These are phyloP conservation scores for Xylariaceae sp. DNA, from an alignment of 2,329 filamentous ascomycete species.

Conservation along the genomic window DNA sequence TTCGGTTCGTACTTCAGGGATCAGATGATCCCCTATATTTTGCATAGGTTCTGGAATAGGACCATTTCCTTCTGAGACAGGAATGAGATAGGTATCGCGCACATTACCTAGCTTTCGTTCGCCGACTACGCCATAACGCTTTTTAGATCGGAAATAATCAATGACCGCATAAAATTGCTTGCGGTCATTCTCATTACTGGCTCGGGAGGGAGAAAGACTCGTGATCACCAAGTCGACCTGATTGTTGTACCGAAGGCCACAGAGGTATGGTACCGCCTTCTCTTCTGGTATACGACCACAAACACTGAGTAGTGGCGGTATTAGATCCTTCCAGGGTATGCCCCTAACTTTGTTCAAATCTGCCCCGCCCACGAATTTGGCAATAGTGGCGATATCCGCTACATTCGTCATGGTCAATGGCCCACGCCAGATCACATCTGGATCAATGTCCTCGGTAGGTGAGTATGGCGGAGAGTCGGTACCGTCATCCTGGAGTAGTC, in stretches of 20 bases:
- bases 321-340: constrained; percentile 66
- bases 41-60: constrained; percentile 81
- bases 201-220: constrained; percentile 54
- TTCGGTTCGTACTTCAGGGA: constrained; percentile 68
- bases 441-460: constrained; percentile 69
- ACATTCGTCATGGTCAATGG: constrained; percentile 71
- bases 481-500: constrained; percentile 76
- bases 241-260: constrained; percentile 74
- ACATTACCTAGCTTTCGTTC: constrained; percentile 72
- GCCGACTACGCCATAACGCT: constrained; percentile 81
- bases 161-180: constrained; percentile 70
- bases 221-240: constrained; percentile 82
- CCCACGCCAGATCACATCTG: constrained; percentile 74
- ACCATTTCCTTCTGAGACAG: constrained; percentile 67
- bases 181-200: constrained; percentile 56
- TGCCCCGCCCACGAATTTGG: constrained; percentile 78
- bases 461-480: constrained; percentile 80
- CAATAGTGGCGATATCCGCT: constrained; percentile 70
- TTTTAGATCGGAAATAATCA: constrained; percentile 77
- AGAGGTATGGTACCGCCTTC: constrained; percentile 86
- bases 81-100: constrained; percentile 87
- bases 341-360: constrained; percentile 58
- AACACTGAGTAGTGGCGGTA: constrained; percentile 66
- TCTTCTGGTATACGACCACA: constrained; percentile 77
- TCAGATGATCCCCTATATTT: constrained; percentile 77